These are phyloP conservation scores for Globisporangium nodosum DNA, from an alignment of 352 stramenopile species.

Conservation along the genomic window DNA sequence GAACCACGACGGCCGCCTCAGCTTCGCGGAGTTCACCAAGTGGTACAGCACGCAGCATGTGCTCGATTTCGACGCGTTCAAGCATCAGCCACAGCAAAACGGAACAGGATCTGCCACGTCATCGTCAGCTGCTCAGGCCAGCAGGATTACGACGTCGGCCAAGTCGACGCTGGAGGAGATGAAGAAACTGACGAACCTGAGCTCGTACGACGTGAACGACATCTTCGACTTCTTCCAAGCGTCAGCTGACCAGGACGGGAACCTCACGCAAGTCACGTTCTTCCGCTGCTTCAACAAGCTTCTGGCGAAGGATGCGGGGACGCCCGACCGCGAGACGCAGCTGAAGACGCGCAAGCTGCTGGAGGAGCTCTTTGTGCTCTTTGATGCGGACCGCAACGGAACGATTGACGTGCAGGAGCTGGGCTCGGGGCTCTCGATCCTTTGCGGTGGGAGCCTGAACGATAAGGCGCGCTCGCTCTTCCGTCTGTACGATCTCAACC, in stretches of 20 bases:
- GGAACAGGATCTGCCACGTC: background rate
- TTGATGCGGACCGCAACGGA: constrained; percentile 77
- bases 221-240: constrained; percentile 85
- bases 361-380: constrained; percentile 73
- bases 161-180: constrained; percentile 60
- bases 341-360: constrained; percentile 43
- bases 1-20: constrained; percentile 66
- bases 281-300: constrained; percentile 85
- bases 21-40: constrained; percentile 78
- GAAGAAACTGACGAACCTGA: constrained; percentile 74
- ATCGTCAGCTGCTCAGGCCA: constrained; percentile 8
- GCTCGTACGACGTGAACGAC: constrained; percentile 79
- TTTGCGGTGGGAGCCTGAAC: constrained; percentile 67
- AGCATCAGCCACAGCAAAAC: constrained; percentile 12
- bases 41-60: constrained; percentile 61
- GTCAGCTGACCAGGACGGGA: constrained; percentile 54
- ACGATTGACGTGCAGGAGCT: constrained; percentile 84
- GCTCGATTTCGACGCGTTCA: constrained; percentile 14
- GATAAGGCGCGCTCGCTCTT: constrained; percentile 80
- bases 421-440: constrained; percentile 78
- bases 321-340: constrained; percentile 29
- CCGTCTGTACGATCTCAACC: constrained; percentile 78
- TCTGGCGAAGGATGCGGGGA: constrained; percentile 37
- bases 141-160: background rate
- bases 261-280: constrained; percentile 60